Evolutionary conservation across 306 rosid genomes (phyloP).

Genomic region (Vigna angularis): DNA sequence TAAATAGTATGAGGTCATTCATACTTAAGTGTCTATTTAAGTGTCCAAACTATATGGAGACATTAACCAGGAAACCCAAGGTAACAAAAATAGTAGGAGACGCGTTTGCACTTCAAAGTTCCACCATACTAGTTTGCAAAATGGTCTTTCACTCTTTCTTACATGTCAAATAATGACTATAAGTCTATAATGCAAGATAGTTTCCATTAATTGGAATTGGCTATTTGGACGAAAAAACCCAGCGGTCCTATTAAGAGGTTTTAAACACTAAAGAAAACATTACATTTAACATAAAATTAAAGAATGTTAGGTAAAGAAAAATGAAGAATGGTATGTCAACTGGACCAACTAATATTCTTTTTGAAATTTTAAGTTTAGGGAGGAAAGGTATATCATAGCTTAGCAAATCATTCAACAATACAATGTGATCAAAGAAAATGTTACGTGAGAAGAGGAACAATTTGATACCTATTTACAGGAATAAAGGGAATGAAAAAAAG

Average conservation of each 20-base stretch:
- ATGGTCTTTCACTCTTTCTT: not conserved
- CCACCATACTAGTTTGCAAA: no score
- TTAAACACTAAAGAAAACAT: not conserved
- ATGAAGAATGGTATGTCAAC: not conserved
- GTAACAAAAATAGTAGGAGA: no score
- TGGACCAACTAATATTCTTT: not conserved
- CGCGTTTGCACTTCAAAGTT: no score
- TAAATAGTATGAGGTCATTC: not conserved
- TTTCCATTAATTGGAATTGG: conserved; percentile 17
- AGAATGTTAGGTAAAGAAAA: not conserved
- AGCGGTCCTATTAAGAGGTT: not conserved
- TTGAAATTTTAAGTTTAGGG: not conserved
- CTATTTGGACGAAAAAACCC: not conserved
- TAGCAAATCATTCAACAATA: not conserved
- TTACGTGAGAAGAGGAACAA: not conserved
- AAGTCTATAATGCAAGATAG: conserved; percentile 30
- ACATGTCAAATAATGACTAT: conserved; percentile 21
- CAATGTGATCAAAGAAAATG: not conserved
- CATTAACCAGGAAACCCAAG: no score
- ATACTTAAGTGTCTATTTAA: not conserved
- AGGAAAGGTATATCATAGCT: not conserved
- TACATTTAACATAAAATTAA: not conserved
- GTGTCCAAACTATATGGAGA: not conserved
- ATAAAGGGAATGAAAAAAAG: not conserved
- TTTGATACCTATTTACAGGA: not conserved